phyloP scores from a whole-genome alignment of 2,329 filamentous ascomycete genomes.

The Fusarium sp. region DNA sequence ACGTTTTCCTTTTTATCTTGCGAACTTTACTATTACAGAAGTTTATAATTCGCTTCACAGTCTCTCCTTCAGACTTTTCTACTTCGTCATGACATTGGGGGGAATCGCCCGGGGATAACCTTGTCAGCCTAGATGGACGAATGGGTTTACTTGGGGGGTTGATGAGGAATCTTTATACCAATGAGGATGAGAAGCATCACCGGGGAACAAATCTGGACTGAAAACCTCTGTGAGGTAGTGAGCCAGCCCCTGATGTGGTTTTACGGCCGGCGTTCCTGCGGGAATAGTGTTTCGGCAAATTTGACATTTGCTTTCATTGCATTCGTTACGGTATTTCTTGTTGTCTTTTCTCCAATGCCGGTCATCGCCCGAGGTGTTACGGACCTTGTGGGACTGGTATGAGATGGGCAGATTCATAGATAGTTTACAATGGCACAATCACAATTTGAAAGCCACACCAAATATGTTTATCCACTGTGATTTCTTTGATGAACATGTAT shows the following conservation, averaged over 20 bases:
- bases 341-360: constrained; percentile 28
- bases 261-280: constrained; percentile 46
- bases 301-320: constrained; percentile 50
- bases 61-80: constrained; percentile 54
- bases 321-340: constrained; percentile 40
- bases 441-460: constrained; percentile 40
- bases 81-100: constrained; percentile 48
- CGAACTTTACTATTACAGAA: constrained; percentile 45
- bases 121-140: constrained; percentile 48
- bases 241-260: constrained; percentile 41
- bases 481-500: background rate
- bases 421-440: constrained; percentile 51
- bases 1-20: constrained; percentile 38
- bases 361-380: background rate
- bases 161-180: constrained; percentile 49
- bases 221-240: constrained; percentile 44
- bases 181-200: constrained; percentile 47
- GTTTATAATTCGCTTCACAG: constrained; percentile 56
- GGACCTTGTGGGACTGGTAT: constrained; percentile 7
- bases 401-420: constrained; percentile 41
- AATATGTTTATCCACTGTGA: background rate
- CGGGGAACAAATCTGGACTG: constrained; percentile 37
- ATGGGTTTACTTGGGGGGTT: constrained; percentile 43
- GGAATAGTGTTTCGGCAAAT: constrained; percentile 48
- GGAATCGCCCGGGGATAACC: constrained; percentile 44